phyloP scores from a whole-genome alignment of 768 basidiomycete species.

The Daedalea quercina region DNA sequence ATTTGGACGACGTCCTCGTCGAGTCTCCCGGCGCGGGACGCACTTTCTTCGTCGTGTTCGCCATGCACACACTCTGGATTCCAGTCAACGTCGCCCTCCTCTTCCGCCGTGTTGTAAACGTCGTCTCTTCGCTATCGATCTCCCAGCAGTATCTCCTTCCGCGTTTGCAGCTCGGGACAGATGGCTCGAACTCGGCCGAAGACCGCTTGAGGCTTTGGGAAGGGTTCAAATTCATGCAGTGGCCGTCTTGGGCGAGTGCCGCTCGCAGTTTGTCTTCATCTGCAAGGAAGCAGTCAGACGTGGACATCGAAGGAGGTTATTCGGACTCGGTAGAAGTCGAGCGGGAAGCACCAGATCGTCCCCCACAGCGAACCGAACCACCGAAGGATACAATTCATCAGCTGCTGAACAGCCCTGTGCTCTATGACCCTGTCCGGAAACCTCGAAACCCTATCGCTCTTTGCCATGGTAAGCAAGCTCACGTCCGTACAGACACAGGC shows the following conservation, averaged over 20 bases:
- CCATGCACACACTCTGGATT: constrained; percentile 41
- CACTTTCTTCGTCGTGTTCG: background rate
- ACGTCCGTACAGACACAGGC: background rate
- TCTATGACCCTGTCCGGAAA: constrained; percentile 70
- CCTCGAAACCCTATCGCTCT: constrained; percentile 90
- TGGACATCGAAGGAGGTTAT: background rate
- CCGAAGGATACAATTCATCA: constrained; percentile 40
- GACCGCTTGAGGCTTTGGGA: constrained; percentile 1
- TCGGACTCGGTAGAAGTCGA: background rate
- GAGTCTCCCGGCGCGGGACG: background rate
- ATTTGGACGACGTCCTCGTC: too few species aligned
- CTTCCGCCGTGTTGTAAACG: constrained; percentile 60
- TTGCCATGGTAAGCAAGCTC: constrained; percentile 73
- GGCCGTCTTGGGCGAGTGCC: constrained; percentile 9
- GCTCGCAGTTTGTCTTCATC: background rate
- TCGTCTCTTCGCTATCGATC: constrained; percentile 62
- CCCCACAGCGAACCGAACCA: background rate
- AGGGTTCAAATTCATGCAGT: constrained; percentile 8
- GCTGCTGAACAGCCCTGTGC: constrained; percentile 67
- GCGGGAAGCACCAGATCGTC: background rate
- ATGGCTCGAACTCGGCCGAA: background rate
- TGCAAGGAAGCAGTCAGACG: background rate
- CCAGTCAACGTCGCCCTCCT: constrained; percentile 55
- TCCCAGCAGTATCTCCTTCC: constrained; percentile 48
- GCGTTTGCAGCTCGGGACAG: background rate